Evolutionary conservation across 2,329 filamentous ascomycete genomes (phyloP).

Genomic region (Aspergillus flavus): DNA sequence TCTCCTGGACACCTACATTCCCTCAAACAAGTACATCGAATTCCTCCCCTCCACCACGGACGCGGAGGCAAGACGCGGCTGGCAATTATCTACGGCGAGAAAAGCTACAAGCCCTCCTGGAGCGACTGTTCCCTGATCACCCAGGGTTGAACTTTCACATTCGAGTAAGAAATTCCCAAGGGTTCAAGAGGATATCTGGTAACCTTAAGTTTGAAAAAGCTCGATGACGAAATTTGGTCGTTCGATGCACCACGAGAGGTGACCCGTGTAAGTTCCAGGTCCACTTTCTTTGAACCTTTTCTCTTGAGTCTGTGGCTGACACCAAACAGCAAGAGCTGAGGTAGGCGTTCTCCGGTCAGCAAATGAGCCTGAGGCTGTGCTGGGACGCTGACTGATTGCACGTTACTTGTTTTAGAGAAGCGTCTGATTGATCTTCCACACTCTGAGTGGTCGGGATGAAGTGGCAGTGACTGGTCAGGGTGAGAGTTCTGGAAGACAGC

Average conservation of each 20-base stretch:
- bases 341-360: slow-evolving; percentile 13
- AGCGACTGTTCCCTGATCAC: slow-evolving; percentile 22
- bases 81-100: slow-evolving; percentile 18
- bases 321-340: slow-evolving; percentile 15
- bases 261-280: slow-evolving; percentile 15
- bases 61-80: slow-evolving; percentile 18
- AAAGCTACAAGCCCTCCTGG: slow-evolving; percentile 23
- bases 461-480: not conserved
- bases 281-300: not conserved
- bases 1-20: not conserved
- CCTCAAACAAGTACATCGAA: not conserved
- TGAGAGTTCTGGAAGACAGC: not conserved
- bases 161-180: slow-evolving; percentile 17
- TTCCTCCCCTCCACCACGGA: not conserved
- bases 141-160: slow-evolving; percentile 25
- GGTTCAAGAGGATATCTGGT: not conserved
- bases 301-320: slow-evolving; percentile 9
- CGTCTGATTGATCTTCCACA: not conserved
- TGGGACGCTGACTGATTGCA: slow-evolving; percentile 8
- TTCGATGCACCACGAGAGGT: slow-evolving; percentile 26
- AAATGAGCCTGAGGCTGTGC: slow-evolving; percentile 17
- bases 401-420: slow-evolving; percentile 1
- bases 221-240: slow-evolving; percentile 20
- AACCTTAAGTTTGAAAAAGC: slow-evolving; percentile 8
- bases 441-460: not conserved